phyloP scores from a whole-genome alignment of 139 green algal species.

The Micractinium conductrix region DNA sequence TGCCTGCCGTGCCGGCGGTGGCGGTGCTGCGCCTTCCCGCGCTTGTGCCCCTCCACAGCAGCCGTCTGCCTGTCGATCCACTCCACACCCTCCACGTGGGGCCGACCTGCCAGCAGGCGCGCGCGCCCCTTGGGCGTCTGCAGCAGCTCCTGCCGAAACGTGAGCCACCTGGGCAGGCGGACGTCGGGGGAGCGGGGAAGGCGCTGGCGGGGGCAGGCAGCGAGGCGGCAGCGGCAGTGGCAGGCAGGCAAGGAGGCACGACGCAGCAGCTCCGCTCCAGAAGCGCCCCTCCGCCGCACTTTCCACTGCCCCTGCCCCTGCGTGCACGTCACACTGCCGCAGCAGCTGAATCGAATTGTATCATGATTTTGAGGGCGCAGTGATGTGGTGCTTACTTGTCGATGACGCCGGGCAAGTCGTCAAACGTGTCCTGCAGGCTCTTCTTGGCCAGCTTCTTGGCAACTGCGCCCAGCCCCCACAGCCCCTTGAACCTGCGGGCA shows the following conservation, averaged over 20 bases:
- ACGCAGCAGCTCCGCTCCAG: too few relatives aligned
- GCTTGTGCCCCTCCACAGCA: neutral
- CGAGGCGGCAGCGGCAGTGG: too few relatives aligned
- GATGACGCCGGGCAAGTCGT: conserved; percentile 14
- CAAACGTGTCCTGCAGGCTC: conserved; percentile 25
- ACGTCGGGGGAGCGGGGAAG: too few relatives aligned
- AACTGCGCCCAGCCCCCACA: neutral
- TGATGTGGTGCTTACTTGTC: conserved; percentile 11
- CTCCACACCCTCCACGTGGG: neutral
- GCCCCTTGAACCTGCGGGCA: conserved; percentile 8
- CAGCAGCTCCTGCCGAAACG: conserved; percentile 18
- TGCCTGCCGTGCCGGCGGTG: neutral
- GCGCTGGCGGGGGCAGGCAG: too few relatives aligned
- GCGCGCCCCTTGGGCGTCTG: conserved; percentile 7
- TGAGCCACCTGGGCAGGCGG: conserved; percentile 11
- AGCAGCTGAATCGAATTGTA: too few relatives aligned
- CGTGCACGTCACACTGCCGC: too few relatives aligned
- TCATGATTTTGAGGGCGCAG: too few relatives aligned
- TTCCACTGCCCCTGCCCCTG: too few relatives aligned
- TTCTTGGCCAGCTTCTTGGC: conserved; percentile 33
- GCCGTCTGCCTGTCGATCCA: conserved; percentile 17
- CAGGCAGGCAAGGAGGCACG: too few relatives aligned
- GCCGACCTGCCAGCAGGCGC: conserved; percentile 16
- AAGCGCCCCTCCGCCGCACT: too few relatives aligned
- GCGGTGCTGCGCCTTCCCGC: neutral